Evolutionary conservation across 169 alveolate genomes (phyloP).

Genomic region (Plasmodium vivax): DNA sequence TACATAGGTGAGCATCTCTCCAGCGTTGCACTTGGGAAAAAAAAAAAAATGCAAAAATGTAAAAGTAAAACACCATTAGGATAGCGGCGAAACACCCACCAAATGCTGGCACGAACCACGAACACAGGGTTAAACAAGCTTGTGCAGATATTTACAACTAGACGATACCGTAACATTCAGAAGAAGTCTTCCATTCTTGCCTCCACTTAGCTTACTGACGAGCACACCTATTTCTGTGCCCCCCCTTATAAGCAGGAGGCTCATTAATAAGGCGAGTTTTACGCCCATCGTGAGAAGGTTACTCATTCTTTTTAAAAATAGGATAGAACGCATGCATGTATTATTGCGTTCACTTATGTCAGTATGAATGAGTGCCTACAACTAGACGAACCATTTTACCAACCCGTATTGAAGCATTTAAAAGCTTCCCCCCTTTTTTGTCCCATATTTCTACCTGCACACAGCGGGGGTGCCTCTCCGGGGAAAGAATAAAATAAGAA

Average conservation of each 20-base stretch:
- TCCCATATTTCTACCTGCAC: background rate
- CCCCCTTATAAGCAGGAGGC: background rate
- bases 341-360: background rate
- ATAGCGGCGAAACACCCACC: background rate
- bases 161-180: slow-evolving; percentile 22
- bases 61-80: background rate
- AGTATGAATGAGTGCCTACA: background rate
- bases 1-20: slow-evolving; percentile 59
- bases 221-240: background rate
- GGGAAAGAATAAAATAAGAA: background rate
- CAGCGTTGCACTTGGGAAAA: slow-evolving; percentile 58
- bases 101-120: background rate
- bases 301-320: slow-evolving; percentile 4
- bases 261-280: slow-evolving; percentile 6
- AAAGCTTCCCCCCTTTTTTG: background rate
- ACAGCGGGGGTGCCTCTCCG: background rate
- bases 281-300: background rate
- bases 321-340: background rate
- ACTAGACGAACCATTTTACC: background rate
- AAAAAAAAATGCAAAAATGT: slow-evolving; percentile 8
- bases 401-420: background rate
- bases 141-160: background rate
- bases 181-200: background rate
- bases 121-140: background rate
- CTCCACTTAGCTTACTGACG: background rate